Percentiles rank a stretch among this genome's conserved stretches.
Evolutionary conservation across 768 basidiomycete species (phyloP).

Genomic region (Tylopilus cervinicoccineus): DNA sequence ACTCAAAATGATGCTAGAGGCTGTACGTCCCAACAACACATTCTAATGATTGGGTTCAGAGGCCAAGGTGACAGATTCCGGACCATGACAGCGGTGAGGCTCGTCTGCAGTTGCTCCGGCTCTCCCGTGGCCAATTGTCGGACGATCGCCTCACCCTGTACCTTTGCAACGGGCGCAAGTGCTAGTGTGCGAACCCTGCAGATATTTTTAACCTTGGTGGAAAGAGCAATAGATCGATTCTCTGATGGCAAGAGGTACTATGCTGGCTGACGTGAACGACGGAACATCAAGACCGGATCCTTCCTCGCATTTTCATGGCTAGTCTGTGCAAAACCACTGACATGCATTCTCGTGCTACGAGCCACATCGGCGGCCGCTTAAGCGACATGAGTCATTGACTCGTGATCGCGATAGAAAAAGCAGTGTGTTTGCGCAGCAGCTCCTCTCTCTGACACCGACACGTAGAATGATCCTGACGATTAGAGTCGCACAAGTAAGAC

Average conservation of each 20-base stretch:
- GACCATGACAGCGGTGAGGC: background rate
- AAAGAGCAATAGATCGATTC: background rate
- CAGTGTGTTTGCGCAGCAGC: background rate
- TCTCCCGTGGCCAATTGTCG: background rate
- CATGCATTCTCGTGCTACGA: background rate
- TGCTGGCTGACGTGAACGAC: background rate
- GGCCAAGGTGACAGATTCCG: background rate
- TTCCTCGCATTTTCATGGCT: background rate
- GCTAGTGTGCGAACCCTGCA: background rate
- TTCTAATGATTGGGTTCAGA: background rate
- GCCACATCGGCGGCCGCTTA: background rate
- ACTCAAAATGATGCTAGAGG: background rate
- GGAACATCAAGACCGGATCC: background rate
- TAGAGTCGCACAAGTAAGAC: conserved; percentile 1
- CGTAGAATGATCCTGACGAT: background rate
- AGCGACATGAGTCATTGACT: background rate
- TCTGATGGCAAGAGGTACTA: background rate
- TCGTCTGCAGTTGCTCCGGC: background rate
- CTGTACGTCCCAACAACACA: background rate
- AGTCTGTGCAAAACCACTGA: background rate
- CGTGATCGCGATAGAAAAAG: background rate
- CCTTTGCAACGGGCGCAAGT: background rate
- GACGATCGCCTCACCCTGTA: background rate
- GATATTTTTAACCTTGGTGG: background rate
- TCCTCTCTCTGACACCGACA: background rate